These are phyloP conservation scores for Naganishia vaughanmartiniae DNA, from an alignment of 768 basidiomycete genomes.

Conservation along the genomic window DNA sequence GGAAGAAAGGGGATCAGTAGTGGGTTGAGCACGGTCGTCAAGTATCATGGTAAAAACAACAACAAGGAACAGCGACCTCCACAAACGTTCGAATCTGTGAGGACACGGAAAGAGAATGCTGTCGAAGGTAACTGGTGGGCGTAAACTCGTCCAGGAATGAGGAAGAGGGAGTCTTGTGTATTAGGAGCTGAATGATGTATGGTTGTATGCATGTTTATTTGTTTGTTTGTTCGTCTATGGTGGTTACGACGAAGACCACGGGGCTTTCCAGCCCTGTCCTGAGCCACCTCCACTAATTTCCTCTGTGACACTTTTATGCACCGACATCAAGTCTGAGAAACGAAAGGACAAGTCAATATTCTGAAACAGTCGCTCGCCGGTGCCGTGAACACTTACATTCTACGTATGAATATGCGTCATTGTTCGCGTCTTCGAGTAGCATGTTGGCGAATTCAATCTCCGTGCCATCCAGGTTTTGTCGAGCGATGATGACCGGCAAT, in stretches of 20 bases:
- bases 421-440: constrained; percentile 95
- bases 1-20: constrained; percentile 16
- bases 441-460: constrained; percentile 97
- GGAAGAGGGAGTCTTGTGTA: background rate
- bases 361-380: background rate
- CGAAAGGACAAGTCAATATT: constrained; percentile 18
- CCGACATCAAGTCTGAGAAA: constrained; percentile 47
- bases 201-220: constrained; percentile 19
- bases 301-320: constrained; percentile 49
- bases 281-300: constrained; percentile 45
- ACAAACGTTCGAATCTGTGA: background rate
- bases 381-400: constrained; percentile 62
- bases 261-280: constrained; percentile 44
- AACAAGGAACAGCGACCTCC: constrained; percentile 5
- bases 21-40: constrained; percentile 18
- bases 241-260: constrained; percentile 38
- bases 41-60: constrained; percentile 15
- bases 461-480: constrained; percentile 86
- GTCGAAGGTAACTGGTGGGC: constrained; percentile 23
- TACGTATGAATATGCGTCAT: constrained; percentile 84
- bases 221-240: background rate
- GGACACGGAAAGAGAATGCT: constrained; percentile 20
- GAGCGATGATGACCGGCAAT: constrained; percentile 64
- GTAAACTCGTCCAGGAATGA: background rate
- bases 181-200: background rate